These are phyloP conservation scores for Larix kaempferi DNA, from an alignment of 75 land plant genomes.

Conservation along the genomic window DNA sequence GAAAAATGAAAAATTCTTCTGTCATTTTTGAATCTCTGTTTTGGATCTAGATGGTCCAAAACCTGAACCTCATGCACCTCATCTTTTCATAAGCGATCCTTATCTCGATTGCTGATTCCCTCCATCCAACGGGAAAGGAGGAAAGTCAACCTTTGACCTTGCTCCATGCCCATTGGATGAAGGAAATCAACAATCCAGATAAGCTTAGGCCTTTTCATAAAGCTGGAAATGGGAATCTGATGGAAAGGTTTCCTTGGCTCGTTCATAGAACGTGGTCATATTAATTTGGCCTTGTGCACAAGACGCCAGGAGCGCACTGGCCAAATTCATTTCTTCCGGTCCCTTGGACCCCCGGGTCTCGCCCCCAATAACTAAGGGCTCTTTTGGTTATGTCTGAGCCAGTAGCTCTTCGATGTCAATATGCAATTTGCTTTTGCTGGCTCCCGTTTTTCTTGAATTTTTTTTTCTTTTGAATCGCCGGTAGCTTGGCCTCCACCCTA, in stretches of 20 bases:
- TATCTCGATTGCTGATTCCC: too few species aligned
- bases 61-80: background rate
- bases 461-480: too few species aligned
- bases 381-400: constrained; percentile 1
- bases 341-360: background rate
- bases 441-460: too few species aligned
- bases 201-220: too few species aligned
- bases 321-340: background rate
- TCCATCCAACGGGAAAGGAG: too few species aligned
- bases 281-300: background rate
- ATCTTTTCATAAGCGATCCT: constrained; percentile 11
- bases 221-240: background rate
- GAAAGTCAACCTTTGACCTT: too few species aligned
- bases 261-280: background rate
- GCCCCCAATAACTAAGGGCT: background rate
- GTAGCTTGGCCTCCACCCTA: too few species aligned
- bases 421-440: too few species aligned
- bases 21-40: background rate
- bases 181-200: too few species aligned
- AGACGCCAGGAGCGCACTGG: background rate
- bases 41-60: background rate
- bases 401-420: constrained; percentile 1
- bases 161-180: too few species aligned
- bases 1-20: background rate
- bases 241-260: background rate